Percentiles rank a stretch among this genome's conserved stretches.
phyloP scores from a whole-genome alignment of 2,329 filamentous ascomycete species.

The Neopestalotiopsis sp. region DNA sequence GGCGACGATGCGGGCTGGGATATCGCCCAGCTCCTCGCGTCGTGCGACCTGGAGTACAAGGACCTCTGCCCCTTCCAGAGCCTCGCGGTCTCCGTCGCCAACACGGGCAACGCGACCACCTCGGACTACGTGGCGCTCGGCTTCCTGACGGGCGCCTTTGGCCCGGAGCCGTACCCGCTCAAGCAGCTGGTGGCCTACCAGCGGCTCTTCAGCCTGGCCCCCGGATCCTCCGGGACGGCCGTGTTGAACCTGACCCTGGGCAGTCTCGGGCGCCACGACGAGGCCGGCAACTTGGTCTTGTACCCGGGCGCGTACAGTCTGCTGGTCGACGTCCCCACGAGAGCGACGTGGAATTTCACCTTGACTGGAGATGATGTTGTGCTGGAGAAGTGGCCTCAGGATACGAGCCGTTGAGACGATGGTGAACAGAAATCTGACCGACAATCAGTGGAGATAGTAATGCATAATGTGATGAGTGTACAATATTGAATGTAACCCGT shows the following conservation, averaged over 20 bases:
- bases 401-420: not conserved
- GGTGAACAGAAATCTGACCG: not conserved
- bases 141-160: slow-evolving; percentile 44
- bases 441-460: not conserved
- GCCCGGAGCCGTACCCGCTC: slow-evolving; percentile 48
- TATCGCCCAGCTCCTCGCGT: slow-evolving; percentile 40
- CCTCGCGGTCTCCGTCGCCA: slow-evolving; percentile 43
- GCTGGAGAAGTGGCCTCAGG: slow-evolving; percentile 39
- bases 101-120: slow-evolving; percentile 40
- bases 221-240: slow-evolving; percentile 31
- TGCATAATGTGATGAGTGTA: not conserved
- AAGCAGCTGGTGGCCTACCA: slow-evolving; percentile 50
- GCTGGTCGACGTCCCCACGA: slow-evolving; percentile 42
- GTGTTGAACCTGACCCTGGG: slow-evolving; percentile 47
- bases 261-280: slow-evolving; percentile 46
- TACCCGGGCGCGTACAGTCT: slow-evolving; percentile 52
- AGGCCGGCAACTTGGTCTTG: slow-evolving; percentile 47
- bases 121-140: slow-evolving; percentile 51
- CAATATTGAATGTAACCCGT: too few relatives aligned
- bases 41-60: slow-evolving; percentile 35
- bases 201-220: slow-evolving; percentile 37
- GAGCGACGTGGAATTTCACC: slow-evolving; percentile 43
- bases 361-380: slow-evolving; percentile 42
- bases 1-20: slow-evolving; percentile 17
- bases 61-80: slow-evolving; percentile 45